Evolutionary conservation across 805 yeast species (phyloP).

Genomic region (Starmerella geochares): DNA sequence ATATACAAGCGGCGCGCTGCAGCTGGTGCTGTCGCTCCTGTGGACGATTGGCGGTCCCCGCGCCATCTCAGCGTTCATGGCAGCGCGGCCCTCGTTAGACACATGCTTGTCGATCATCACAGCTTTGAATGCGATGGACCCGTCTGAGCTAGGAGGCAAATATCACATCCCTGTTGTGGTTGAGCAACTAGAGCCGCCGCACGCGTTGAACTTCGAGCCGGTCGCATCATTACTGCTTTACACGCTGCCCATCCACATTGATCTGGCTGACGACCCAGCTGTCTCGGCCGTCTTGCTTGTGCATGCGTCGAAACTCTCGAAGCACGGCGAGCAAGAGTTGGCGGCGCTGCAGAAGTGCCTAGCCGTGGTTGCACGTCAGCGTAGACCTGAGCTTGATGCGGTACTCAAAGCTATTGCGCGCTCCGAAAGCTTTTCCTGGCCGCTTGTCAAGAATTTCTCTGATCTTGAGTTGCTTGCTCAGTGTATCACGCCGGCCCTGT

Average conservation of each 20-base stretch:
- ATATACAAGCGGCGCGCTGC: constrained; percentile 3
- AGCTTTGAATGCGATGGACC: constrained; percentile 5
- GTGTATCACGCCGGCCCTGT: neutral
- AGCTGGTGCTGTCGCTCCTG: constrained; percentile 9
- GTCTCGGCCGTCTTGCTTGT: constrained; percentile 6
- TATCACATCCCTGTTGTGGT: constrained; percentile 14
- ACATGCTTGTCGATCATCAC: neutral
- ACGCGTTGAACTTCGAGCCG: constrained; percentile 15
- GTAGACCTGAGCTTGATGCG: neutral
- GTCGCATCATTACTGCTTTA: constrained; percentile 8
- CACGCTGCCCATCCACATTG: neutral
- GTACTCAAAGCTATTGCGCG: neutral
- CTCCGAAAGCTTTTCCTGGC: neutral
- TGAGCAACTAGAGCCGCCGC: constrained; percentile 6
- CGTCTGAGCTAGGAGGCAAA: constrained; percentile 6
- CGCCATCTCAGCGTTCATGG: constrained; percentile 11
- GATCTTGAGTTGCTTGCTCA: constrained; percentile 4
- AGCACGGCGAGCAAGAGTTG: neutral
- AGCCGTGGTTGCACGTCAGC: neutral
- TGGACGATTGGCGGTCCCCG: constrained; percentile 17
- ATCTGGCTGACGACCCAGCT: neutral
- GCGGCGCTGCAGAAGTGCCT: constrained; percentile 12
- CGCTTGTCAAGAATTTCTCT: neutral
- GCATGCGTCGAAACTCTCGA: neutral
- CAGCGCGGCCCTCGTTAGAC: neutral